Base-by-base conservation (phyloP, 2,329 filamentous ascomycete genomes). In the Botrytis galanthina region DNA sequence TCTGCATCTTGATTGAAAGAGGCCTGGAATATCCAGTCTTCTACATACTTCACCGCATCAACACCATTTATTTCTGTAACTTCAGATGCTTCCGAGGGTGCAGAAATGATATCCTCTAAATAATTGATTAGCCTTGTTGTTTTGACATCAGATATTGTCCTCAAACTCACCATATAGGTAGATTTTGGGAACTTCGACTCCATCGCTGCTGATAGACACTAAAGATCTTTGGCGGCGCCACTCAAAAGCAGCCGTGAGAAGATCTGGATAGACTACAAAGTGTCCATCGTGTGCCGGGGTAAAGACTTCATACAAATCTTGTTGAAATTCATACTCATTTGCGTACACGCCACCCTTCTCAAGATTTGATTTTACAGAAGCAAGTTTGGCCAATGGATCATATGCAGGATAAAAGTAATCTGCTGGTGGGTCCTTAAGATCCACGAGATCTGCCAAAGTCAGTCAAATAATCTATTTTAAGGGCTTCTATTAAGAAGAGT, bases 241-340 rank as follows among this genome's bases (percentile, higher is more conserved):
- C 75, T 79, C 84, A 81, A 90, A 89, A 0, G 87, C 84, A 60
- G 84, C 85, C 22, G 79, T 76, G 14, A 90, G 83, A 7, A 85
- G 82, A 75, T 89, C 87, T 4, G 87, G 87, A 22, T 85, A 81
- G 78, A 86, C 89, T 2, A 83, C 82, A 69, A 91, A 89, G 78
- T 93, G 91, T 1, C 90, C 89, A 78, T 93, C 91, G 76, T 92
- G 89, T 5, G 88, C 87, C 1, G 83, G 83, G 37, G 84, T 84
- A 51, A 90, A 83, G 12, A 88, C 81, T 51, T 84, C 81, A 73
- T 87, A 86, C 3, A 93, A 82, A 42, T 87, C 87, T 12, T 82
- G 75, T 76, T 89, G 86, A 75, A 89, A 88, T 12, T 86, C 84
- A 78, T 86, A 88, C 77, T 90, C 87, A 78, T 84, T 87, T 6